Base-by-base conservation (phyloP, 352 stramenopile genomes). In the Phytophthora pini region DNA sequence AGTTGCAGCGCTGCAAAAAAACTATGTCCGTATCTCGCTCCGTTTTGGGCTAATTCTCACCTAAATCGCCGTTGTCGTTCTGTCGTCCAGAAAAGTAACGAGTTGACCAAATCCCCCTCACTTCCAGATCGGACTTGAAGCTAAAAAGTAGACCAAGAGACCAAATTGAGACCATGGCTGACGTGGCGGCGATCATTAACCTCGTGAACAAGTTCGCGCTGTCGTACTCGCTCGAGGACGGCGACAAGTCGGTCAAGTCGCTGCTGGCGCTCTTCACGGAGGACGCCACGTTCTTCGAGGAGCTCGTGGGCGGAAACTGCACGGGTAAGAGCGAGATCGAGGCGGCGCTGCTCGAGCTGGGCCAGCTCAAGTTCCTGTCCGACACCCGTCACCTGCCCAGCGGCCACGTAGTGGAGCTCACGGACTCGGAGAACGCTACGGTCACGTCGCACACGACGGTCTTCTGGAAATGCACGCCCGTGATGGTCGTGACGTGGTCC, bases 381-480 rank as follows among this genome's bases (percentile, higher is more conserved):
- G 87, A 95, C 69, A 92, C 87, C 70, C 82, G 80, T 59, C 84
- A 95, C 70, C 56, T 95, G 56, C 84, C 87, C 20, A 92, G 84
- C 57, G 87, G 87, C 64, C 87, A 95, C 72, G 82, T 93, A 13
- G 84, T 95, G 29, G 67, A 87, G 50, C 74, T 93, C 32, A 70
- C 66, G 40, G 77, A 91, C 57, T 65, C 74, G 6, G 69, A 82
- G 36, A 70, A 77, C 53, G 87, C 83, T 9, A 77, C 69, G 24
- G 84, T 93, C 24, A 74, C 68, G 60, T 89, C 76, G 53, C 79
- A 87, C 44, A 86, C 76, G 5, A 84, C 89, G 47, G 86, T 92
- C 54, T 92, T 92, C 69, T 95, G 87, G 87, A 93, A 93, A 76
- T 95, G 84, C 68, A 76, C 88, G 69, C 84, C 87, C 47, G 81